Conservation (phyloP, 768 basidiomycete genomes). For the Amanita molliuscula region DNA sequence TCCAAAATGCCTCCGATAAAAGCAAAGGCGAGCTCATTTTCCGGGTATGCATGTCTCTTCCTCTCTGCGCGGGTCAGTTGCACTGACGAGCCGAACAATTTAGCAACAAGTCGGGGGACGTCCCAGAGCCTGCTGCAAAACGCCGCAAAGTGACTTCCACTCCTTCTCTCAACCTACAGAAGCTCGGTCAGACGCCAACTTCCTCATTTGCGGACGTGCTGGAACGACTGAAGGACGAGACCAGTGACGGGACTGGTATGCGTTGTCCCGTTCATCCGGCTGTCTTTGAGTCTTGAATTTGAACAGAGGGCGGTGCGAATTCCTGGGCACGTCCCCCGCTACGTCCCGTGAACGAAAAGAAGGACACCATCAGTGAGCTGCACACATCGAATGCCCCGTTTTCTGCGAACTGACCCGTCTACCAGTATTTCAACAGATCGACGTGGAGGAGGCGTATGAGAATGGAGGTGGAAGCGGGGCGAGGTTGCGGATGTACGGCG, state of each 20-base stretch:
- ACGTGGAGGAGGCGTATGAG: conserved; percentile 61
- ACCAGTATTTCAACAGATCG: conserved; percentile 93
- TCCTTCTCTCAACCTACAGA: conserved; percentile 29
- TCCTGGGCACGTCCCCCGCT: conserved; percentile 61
- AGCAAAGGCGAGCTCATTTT: background rate
- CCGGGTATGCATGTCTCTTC: background rate
- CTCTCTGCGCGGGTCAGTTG: background rate
- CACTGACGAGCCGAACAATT: background rate
- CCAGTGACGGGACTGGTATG: conserved; percentile 33
- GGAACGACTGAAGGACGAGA: conserved; percentile 47
- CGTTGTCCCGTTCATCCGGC: background rate
- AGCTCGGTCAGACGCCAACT: conserved; percentile 24
- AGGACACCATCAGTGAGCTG: conserved; percentile 59
- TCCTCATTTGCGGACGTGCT: conserved; percentile 57
- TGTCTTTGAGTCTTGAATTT: conserved; percentile 13
- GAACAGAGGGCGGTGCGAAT: conserved; percentile 71
- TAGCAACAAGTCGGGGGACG: background rate
- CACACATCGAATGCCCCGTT: background rate
- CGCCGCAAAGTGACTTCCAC: conserved; percentile 39
- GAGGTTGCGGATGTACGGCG: conserved; percentile 72
- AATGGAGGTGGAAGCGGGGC: conserved; percentile 28
- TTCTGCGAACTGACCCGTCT: background rate
- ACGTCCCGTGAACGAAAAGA: conserved; percentile 42
- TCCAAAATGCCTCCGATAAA: background rate
- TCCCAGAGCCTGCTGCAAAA: conserved; percentile 34